Percentiles rank a stretch among this genome's conserved stretches.
Evolutionary conservation across 169 alveolate species (phyloP).

Genomic region (Sarcocystis neurona): DNA sequence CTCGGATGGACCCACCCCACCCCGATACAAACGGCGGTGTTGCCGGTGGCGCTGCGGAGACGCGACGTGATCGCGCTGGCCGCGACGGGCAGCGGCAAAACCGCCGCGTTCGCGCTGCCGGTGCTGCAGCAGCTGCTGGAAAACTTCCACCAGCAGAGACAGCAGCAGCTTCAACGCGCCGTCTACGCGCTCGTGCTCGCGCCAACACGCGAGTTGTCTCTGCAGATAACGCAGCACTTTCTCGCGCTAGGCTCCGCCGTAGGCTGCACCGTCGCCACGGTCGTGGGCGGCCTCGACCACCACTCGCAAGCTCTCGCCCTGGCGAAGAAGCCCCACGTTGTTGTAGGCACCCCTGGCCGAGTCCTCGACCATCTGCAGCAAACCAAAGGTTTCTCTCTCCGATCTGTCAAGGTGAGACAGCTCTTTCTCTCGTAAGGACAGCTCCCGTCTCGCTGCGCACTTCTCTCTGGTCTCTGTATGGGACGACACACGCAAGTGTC

Average conservation of each 20-base stretch:
- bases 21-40: slow-evolving; percentile 88
- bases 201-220: slow-evolving; percentile 99
- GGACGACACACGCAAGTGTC: too few species aligned
- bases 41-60: slow-evolving; percentile 90
- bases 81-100: slow-evolving; percentile 96
- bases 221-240: slow-evolving; percentile 95
- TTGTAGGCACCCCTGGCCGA: slow-evolving; percentile 99
- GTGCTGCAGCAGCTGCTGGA: slow-evolving; percentile 91
- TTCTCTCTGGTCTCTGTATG: too few species aligned
- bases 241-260: slow-evolving; percentile 92
- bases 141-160: background rate
- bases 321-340: slow-evolving; percentile 96
- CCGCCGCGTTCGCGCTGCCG: slow-evolving; percentile 95
- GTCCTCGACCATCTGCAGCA: slow-evolving; percentile 97
- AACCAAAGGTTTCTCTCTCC: slow-evolving; percentile 96
- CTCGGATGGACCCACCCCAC: slow-evolving; percentile 94
- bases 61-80: slow-evolving; percentile 99
- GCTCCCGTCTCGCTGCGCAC: too few species aligned
- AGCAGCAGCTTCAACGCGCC: background rate
- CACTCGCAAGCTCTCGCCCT: slow-evolving; percentile 93
- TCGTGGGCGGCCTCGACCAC: slow-evolving; percentile 98
- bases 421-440: background rate
- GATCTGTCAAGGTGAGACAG: slow-evolving; percentile 63
- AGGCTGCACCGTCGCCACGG: slow-evolving; percentile 87
- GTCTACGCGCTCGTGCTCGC: slow-evolving; percentile 65